Percentiles rank a stretch among this genome's conserved stretches.
These are phyloP conservation scores for Aspergillus tamarii DNA, from an alignment of 2,329 filamentous ascomycete species.

Conservation along the genomic window DNA sequence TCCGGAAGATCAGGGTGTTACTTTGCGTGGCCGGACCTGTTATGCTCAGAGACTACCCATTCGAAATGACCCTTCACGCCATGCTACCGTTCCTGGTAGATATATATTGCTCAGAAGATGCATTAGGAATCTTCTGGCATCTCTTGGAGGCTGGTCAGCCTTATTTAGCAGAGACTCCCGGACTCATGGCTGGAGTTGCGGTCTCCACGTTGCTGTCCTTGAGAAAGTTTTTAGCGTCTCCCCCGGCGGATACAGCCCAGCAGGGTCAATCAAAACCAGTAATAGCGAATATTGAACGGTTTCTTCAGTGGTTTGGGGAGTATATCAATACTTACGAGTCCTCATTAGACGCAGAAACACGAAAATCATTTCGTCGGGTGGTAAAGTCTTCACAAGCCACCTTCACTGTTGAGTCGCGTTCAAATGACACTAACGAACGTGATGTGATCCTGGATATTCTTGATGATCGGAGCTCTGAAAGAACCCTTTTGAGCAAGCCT, in stretches of 20 bases:
- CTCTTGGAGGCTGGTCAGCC: constrained; percentile 69
- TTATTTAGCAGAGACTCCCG: constrained; percentile 68
- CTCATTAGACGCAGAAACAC: constrained; percentile 53
- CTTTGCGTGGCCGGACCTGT: constrained; percentile 75
- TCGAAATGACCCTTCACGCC: constrained; percentile 87
- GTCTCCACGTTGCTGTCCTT: constrained; percentile 80
- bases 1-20: constrained; percentile 82
- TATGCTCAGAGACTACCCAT: constrained; percentile 76
- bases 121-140: constrained; percentile 83
- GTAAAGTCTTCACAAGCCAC: constrained; percentile 70
- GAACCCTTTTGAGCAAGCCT: constrained; percentile 72
- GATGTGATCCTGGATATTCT: constrained; percentile 78
- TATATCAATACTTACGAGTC: constrained; percentile 69
- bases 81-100: constrained; percentile 79
- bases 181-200: constrained; percentile 79
- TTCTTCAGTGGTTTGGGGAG: constrained; percentile 76
- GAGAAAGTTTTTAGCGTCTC: constrained; percentile 72
- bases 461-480: constrained; percentile 66
- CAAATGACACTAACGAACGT: constrained; percentile 73
- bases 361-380: constrained; percentile 67
- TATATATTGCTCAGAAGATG: constrained; percentile 86
- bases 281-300: constrained; percentile 72
- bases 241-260: constrained; percentile 78
- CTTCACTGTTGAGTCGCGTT: constrained; percentile 68
- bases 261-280: constrained; percentile 80